phyloP scores from a whole-genome alignment of 306 rosid species.

The Begonia peltatifolia region DNA sequence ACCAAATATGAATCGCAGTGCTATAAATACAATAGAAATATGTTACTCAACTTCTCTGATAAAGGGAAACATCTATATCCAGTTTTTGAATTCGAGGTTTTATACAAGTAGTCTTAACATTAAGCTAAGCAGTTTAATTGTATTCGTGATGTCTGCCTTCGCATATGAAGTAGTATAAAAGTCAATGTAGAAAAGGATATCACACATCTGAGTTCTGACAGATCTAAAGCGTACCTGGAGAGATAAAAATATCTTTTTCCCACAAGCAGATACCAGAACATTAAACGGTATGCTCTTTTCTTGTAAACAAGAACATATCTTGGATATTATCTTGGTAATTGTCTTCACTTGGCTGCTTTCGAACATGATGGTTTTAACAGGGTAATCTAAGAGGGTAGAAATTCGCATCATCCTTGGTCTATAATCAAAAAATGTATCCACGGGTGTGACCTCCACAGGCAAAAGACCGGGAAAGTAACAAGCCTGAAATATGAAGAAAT shows the following conservation, averaged over 20 bases:
- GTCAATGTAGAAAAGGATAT: too few relatives aligned
- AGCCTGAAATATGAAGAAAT: conserved; percentile 17
- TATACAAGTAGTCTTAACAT: too few relatives aligned
- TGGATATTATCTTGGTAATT: conserved; percentile 16
- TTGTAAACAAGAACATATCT: conserved; percentile 17
- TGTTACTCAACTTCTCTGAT: too few relatives aligned
- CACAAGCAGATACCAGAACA: conserved; percentile 23
- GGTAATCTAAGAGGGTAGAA: conserved; percentile 16
- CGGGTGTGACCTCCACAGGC: conserved; percentile 23
- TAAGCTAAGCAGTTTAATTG: too few relatives aligned
- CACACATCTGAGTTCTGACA: too few relatives aligned
- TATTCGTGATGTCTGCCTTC: too few relatives aligned
- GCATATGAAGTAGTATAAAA: too few relatives aligned
- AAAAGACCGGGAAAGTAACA: conserved; percentile 25
- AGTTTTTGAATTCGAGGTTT: too few relatives aligned
- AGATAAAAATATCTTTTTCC: conserved; percentile 22
- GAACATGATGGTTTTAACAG: conserved; percentile 23
- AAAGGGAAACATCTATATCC: too few relatives aligned
- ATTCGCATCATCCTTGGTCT: conserved; percentile 10
- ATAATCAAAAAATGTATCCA: conserved; percentile 11
- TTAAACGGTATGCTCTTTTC: conserved; percentile 14
- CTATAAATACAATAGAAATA: too few relatives aligned
- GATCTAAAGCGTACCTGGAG: conserved; percentile 13
- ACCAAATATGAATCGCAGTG: too few relatives aligned
- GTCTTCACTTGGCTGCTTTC: conserved; percentile 16